Base-by-base conservation (phyloP, 2,329 filamentous ascomycete species). In the Penicillium sp. region DNA sequence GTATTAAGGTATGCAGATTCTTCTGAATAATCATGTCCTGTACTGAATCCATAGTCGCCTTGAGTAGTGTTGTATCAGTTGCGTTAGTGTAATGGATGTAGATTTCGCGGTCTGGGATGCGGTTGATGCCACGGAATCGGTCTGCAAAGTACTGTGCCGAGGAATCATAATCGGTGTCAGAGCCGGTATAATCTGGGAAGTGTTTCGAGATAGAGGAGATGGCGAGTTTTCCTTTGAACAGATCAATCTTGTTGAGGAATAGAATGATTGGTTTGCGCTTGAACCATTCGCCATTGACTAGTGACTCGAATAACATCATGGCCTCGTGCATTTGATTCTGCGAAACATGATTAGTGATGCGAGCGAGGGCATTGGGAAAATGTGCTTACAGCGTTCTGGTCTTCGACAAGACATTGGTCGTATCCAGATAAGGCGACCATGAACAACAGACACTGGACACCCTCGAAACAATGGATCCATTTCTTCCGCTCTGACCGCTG, bases 391-490 rank as follows among this genome's bases (percentile, higher is more conserved):
- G 92, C 92, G 72, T 96, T 94, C 75, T 96, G 92, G 73, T 97
- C 93, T 77, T 97, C 93, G 4, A 97, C 91, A 46, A 97, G 79
- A 68, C 92, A 96, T 74, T 97, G 94, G 71, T 97, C 93, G 73
- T 97, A 97, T 57, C 93, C 93, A 61, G 91, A 96, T 66, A 97
- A 92, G 45, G 93, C 92, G 50, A 96, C 93, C 63, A 97, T 83
- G 77, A 97, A 97, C 38, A 97, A 80, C 51, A 97, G 81, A 64
- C 90, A 92, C 69, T 94, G 91, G 60, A 96, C 91, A 62, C 94
- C 94, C 73, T 96, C 91, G 71, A 96, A 96, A 71, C 91, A 94
- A 73, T 96, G 91, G 61, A 96, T 96, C 91, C 91, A 96, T 80
- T 96, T 96, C 83, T 96, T 96, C 60, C 91, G 88, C 76, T 96